Evolutionary conservation across 805 yeast genomes (phyloP).

Genomic region (Diddensiella caesifluorescens): DNA sequence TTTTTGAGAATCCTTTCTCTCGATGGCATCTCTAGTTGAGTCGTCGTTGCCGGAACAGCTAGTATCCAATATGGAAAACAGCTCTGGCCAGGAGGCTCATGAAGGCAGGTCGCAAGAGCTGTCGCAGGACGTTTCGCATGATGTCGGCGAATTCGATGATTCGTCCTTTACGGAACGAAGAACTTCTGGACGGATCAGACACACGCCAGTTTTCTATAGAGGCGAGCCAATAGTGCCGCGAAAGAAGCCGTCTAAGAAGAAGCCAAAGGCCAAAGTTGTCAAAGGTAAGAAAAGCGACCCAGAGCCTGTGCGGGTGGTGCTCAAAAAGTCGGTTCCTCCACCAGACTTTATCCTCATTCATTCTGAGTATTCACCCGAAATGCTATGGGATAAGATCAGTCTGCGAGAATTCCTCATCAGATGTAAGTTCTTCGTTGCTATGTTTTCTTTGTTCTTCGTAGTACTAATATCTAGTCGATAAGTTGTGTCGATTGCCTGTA

Average conservation of each 20-base stretch:
- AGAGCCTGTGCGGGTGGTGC: conserved; percentile 15
- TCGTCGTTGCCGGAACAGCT: too few species aligned
- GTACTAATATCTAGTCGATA: conserved; percentile 26
- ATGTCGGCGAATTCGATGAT: background rate
- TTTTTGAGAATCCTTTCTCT: too few species aligned
- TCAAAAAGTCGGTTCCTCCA: conserved; percentile 15
- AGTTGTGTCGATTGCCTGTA: conserved; percentile 32
- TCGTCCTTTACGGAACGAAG: too few species aligned
- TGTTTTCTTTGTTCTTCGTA: background rate
- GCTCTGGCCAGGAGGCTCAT: too few species aligned
- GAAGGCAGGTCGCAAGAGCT: too few species aligned
- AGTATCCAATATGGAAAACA: too few species aligned
- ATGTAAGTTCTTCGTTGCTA: conserved; percentile 16
- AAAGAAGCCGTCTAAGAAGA: conserved; percentile 10
- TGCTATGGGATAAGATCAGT: conserved; percentile 32
- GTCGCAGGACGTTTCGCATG: background rate
- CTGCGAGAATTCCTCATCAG: conserved; percentile 36
- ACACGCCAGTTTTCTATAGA: conserved; percentile 14
- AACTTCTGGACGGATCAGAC: conserved; percentile 15
- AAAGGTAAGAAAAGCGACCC: conserved; percentile 6
- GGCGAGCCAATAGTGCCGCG: conserved; percentile 13
- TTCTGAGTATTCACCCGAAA: conserved; percentile 23
- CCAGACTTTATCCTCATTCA: conserved; percentile 28
- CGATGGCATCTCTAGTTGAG: too few species aligned
- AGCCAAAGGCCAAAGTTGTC: conserved; percentile 5